Base-by-base conservation (phyloP, 2,329 filamentous ascomycete genomes). In the Xylariaceae sp. region DNA sequence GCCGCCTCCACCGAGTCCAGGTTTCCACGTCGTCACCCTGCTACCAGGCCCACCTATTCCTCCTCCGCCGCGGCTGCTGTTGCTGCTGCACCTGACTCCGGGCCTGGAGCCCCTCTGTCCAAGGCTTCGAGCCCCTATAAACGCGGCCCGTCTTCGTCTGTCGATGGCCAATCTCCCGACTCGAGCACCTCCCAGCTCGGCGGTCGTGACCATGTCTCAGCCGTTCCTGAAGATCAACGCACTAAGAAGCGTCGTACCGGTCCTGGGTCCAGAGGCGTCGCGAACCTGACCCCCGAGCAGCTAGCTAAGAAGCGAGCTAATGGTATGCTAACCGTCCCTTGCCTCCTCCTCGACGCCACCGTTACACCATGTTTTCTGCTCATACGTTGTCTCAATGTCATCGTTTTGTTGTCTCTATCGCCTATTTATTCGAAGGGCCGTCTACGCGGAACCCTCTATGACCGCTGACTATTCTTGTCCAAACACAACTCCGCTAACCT, bases 221-320 rank as follows among this genome's bases (percentile, higher is more conserved):
- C 44, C 21, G 16, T 42, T 15, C 42, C 56, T 35, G 63, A 65
- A 52, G 67, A 67, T 39, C 67, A 67, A 46, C 60, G 64, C 51
- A 62, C 59, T 13, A 82, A 80, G 70, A 81, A 74, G 65, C 76
- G 77, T 60, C 79, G 76, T 61, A 69, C 70, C 6, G 75, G 70
- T 1, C 69, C 75, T 5, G 74, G 77, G 5, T 75, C 75, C 21
- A 71, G 80, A 40, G 79, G 79, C 9, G 80, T 83, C 35, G 81
- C 81, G 45, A 87, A 88, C 63, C 79, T 87, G 68, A 90, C 87
- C 1, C 84, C 87, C 29, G 89, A 92, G 65, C 86, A 92, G 71
- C 76, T 92, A 44, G 83, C 85, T 53, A 89, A 90, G 70, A 84
- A 84, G 67, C 75, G 81, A 51, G 80, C 81, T 26, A 84, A 82